Evolutionary conservation across 768 basidiomycete genomes (phyloP), one percentile per base, ranked within the genome.

Genomic region (Hydnum rufescens): DNA sequence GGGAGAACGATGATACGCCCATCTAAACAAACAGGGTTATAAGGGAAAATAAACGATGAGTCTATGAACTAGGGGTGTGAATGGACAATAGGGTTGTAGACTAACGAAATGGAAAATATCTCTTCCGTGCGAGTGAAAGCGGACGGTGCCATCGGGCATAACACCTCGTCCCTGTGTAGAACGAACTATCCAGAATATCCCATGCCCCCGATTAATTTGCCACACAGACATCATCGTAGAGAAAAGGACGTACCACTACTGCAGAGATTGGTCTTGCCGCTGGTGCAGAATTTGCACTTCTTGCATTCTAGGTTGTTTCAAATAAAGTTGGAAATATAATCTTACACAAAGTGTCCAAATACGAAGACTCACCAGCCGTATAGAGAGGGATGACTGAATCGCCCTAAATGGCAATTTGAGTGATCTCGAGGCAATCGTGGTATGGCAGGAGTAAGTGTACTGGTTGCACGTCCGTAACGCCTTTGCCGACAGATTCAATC

Each of bases 1-100:
- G 92, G n/a, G 93, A 95, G 71, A 99, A 99, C 2, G 95, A 93
- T 30, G 93, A 97, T 26, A 83, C 88, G 42, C 95, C 95, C 95
- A 97, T 99, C 90, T 95, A 53, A 32, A 29, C 3, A 18, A 25
- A 32, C 18, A n/a, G n/a, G n/a, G n/a, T n/a, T n/a, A n/a, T n/a
- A n/a, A n/a, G n/a, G n/a, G n/a, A n/a, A n/a, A n/a, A n/a, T n/a
- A n/a, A n/a, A n/a, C n/a, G n/a, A n/a, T n/a, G n/a, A n/a, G n/a
- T n/a, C n/a, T n/a, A n/a, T n/a, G n/a, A n/a, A n/a, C n/a, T n/a
- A n/a, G n/a, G n/a, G n/a, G n/a, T n/a, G n/a, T n/a, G n/a, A n/a
- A n/a, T n/a, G n/a, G n/a, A n/a, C n/a, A n/a, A n/a, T n/a, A n/a
- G n/a, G n/a, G n/a, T n/a, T n/a, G n/a, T n/a, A 43, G 4, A 69